A percentile compares a stretch with the other conserved stretches of the same genome.
Conservation (phyloP, 805 yeast genomes). For the Myxozyma vanderwaltii region DNA sequence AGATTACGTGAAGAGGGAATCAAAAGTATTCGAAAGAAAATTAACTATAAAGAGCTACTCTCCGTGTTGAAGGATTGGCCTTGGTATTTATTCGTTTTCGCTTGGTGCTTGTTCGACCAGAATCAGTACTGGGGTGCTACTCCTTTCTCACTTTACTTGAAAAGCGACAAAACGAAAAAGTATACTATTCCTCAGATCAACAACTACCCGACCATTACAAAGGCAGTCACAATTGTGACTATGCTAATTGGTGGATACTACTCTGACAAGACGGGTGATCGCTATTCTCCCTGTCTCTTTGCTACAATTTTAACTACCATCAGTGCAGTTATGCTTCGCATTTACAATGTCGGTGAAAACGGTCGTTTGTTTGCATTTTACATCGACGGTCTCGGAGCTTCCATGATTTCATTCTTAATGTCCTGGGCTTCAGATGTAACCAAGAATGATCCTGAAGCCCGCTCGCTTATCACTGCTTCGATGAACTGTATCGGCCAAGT, state of each 20-base stretch:
- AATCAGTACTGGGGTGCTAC: constrained; percentile 19
- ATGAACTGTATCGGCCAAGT: constrained; percentile 43
- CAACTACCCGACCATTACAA: constrained; percentile 48
- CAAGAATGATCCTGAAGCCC: constrained; percentile 40
- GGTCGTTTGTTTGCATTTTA: constrained; percentile 22
- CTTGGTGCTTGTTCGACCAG: constrained; percentile 27
- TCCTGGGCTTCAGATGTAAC: constrained; percentile 38
- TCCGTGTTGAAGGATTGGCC: constrained; percentile 44
- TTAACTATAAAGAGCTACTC: constrained; percentile 38
- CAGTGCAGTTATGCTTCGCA: constrained; percentile 63
- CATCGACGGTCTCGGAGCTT: constrained; percentile 11
- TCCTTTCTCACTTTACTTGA: constrained; percentile 46
- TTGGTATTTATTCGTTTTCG: constrained; percentile 41
- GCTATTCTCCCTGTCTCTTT: constrained; percentile 54
- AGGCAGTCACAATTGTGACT: constrained; percentile 48
- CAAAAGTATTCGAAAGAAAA: constrained; percentile 35
- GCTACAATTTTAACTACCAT: constrained; percentile 74
- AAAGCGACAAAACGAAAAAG: constrained; percentile 36
- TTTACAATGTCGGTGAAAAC: constrained; percentile 44
- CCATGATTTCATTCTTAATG: constrained; percentile 31
- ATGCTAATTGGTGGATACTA: constrained; percentile 20
- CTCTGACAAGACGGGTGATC: constrained; percentile 30
- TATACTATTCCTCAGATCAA: constrained; percentile 44
- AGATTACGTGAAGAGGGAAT: constrained; percentile 41
- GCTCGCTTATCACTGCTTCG: constrained; percentile 40